A percentile compares a stretch with the other conserved stretches of the same genome.
phyloP scores from a whole-genome alignment of 495 filamentous ascomycete species.

The Daldinia caldariorum region DNA sequence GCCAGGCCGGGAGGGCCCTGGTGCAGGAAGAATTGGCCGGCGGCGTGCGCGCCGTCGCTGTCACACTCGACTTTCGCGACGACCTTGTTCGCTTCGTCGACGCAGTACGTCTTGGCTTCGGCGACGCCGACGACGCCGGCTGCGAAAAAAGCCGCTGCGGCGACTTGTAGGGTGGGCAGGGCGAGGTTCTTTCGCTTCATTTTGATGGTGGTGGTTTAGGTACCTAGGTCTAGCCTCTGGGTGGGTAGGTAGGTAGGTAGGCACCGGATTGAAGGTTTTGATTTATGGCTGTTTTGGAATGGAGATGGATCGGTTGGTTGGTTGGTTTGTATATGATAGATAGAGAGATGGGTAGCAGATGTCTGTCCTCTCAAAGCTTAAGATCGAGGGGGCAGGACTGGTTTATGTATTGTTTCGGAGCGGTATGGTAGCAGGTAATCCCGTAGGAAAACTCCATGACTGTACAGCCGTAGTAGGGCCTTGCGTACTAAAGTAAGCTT shows the following conservation, averaged over 20 bases:
- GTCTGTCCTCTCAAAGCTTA: not conserved
- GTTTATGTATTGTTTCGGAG: not conserved
- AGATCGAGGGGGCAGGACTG: not conserved
- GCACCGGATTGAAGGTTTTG: no score
- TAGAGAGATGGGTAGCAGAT: not conserved
- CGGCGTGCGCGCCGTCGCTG: not conserved
- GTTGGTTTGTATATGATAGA: not conserved
- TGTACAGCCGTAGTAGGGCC: not conserved
- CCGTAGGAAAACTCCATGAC: not conserved
- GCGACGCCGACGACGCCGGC: no score
- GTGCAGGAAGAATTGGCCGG: not conserved
- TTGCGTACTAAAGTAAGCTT: no score
- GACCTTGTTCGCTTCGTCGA: not conserved
- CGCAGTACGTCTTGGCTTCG: constrained; percentile 8
- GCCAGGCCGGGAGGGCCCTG: not conserved
- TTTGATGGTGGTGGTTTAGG: not conserved
- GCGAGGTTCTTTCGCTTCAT: constrained; percentile 15
- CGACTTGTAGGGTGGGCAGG: not conserved
- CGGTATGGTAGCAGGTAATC: not conserved
- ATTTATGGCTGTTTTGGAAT: not conserved
- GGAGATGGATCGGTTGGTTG: not conserved
- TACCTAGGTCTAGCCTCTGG: no score
- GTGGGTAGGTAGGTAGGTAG: no score
- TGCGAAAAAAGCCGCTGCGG: constrained; percentile 9
- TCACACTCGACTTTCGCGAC: not conserved